Base-by-base conservation (phyloP, 2,329 filamentous ascomycete genomes). In the Falciphora oryzae region DNA sequence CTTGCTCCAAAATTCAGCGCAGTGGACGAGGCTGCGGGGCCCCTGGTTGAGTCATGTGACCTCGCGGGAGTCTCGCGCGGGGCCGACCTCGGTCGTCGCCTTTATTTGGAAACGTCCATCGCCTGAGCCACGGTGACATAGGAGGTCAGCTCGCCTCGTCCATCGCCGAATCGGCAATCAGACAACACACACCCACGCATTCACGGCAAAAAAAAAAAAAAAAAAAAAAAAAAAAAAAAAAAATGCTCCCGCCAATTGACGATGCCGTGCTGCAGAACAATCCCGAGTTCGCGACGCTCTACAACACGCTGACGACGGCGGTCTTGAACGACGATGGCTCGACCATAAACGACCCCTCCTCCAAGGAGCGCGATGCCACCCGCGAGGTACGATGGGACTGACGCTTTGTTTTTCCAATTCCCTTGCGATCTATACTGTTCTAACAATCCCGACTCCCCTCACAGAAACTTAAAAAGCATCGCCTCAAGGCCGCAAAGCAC, bases 211-310 rank as follows among this genome's bases (percentile, higher is more conserved):
- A n/a, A n/a, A n/a, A n/a, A n/a, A n/a, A n/a, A n/a, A n/a, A n/a
- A n/a, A n/a, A n/a, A n/a, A n/a, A n/a, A n/a, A n/a, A n/a, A n/a
- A n/a, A n/a, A n/a, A n/a, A n/a, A n/a, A n/a, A n/a, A n/a, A n/a
- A 25, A 2, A 87, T 88, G 84, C 74, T 88, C 2, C 86, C 86
- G 0, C 85, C 84, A 0, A 74, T 88, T 11, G 85, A 88, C 27
- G 77, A 82, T 11, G 69, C 78, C 0, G 75, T 88, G 25, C 72
- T 89, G 1, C 73, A 80, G 63, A 79, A 77, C 65, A 88, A 89
- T 67, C 85, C 85, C 0, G 79, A 83, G 28, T 89, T 89, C 69
- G 82, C 83, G n/a, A 76, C 78, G 44, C 78, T 89, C 6, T 85
- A 88, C 73, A 77, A 75, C 22, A 83, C 78, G 16, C 76, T 89